phyloP scores from a whole-genome alignment of 768 basidiomycete genomes.

The Lepiota brunneoincarnata region DNA sequence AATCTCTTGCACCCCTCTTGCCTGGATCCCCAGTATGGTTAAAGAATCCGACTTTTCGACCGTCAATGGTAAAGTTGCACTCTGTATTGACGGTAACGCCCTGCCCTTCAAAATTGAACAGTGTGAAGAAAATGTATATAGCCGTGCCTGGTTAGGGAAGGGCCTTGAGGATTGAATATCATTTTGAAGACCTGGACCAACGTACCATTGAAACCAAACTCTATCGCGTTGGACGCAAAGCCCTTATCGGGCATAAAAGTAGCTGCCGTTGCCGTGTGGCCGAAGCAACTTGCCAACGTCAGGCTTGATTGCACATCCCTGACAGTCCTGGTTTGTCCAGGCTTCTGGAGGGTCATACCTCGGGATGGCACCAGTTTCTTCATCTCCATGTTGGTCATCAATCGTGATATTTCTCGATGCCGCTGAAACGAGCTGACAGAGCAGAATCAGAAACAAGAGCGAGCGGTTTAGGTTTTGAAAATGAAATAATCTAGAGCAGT shows the following conservation, averaged over 20 bases:
- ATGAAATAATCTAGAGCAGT: background rate
- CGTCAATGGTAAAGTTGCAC: constrained; percentile 23
- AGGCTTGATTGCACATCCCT: constrained; percentile 23
- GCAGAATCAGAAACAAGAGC: background rate
- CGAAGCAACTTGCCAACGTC: constrained; percentile 19
- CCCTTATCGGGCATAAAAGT: constrained; percentile 26
- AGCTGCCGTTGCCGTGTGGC: constrained; percentile 30
- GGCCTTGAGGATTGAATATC: background rate
- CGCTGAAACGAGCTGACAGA: background rate
- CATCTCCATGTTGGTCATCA: constrained; percentile 33
- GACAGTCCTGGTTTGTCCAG: constrained; percentile 26
- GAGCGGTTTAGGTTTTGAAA: background rate
- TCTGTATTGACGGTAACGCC: constrained; percentile 19
- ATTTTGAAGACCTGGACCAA: background rate
- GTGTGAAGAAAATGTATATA: constrained; percentile 38
- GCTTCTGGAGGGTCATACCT: constrained; percentile 20
- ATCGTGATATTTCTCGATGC: constrained; percentile 27
- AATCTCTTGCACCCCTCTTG: constrained; percentile 9
- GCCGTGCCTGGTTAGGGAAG: constrained; percentile 27
- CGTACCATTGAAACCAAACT: constrained; percentile 27
- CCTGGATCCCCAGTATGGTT: constrained; percentile 16
- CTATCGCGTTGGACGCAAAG: constrained; percentile 19
- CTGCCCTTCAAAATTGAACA: constrained; percentile 29
- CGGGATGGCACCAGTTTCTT: constrained; percentile 22
- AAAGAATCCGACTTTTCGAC: constrained; percentile 12